These are phyloP conservation scores for Adenanthera pavonina DNA, from an alignment of 306 rosid genomes.

Conservation along the genomic window DNA sequence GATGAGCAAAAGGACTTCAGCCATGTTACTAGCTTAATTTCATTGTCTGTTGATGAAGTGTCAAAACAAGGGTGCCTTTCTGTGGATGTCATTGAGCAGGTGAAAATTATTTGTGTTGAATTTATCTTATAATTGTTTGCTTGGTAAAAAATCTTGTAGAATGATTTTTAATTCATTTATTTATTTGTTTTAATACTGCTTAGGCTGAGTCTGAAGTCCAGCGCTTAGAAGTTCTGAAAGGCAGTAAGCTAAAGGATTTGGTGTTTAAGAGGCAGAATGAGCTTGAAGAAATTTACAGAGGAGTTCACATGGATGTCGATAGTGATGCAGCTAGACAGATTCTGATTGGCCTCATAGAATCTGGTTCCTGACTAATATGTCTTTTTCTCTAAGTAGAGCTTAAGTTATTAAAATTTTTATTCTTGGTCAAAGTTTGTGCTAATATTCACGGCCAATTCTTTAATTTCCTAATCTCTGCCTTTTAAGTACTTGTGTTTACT, in stretches of 20 bases:
- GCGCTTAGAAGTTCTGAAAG: conserved; percentile 75
- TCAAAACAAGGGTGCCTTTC: conserved; percentile 74
- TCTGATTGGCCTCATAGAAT: conserved; percentile 69
- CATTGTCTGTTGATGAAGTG: conserved; percentile 73
- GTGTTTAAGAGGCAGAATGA: conserved; percentile 84
- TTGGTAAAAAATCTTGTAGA: not conserved
- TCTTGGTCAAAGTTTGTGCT: conserved; percentile 7
- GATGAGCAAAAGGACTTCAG: conserved; percentile 67
- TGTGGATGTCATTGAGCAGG: conserved; percentile 74
- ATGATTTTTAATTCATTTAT: conserved; percentile 24
- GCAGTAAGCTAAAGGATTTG: conserved; percentile 80
- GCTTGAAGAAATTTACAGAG: conserved; percentile 82
- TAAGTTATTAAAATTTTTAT: not conserved
- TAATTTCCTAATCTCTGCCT: conserved; percentile 10
- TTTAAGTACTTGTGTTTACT: conserved; percentile 11
- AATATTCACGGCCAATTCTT: not conserved
- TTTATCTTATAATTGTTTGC: conserved; percentile 27
- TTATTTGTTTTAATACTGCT: conserved; percentile 29
- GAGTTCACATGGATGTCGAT: conserved; percentile 86
- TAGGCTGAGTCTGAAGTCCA: conserved; percentile 76
- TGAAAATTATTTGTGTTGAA: conserved; percentile 38
- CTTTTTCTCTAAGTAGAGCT: not conserved
- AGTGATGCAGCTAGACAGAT: conserved; percentile 67
- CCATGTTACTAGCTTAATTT: conserved; percentile 60
- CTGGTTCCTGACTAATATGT: conserved; percentile 56